These are phyloP conservation scores for Trypethelium eluteriae DNA, from an alignment of 495 filamentous ascomycete species.

Conservation along the genomic window DNA sequence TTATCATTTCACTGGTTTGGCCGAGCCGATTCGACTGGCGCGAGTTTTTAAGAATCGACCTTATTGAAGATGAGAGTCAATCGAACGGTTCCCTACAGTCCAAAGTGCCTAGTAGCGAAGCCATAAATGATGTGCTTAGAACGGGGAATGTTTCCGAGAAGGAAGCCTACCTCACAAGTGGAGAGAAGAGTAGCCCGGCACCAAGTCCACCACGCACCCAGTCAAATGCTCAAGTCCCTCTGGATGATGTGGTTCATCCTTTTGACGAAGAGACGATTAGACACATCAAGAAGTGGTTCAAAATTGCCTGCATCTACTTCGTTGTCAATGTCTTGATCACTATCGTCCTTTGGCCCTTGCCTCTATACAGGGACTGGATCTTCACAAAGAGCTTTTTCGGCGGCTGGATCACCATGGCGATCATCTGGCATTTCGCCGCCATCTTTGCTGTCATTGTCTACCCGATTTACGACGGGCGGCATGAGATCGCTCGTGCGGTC, in stretches of 20 bases:
- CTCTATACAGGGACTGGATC: constrained; percentile 41
- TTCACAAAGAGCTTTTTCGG: constrained; percentile 43
- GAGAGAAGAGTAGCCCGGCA: not conserved
- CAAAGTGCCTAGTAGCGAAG: constrained; percentile 7
- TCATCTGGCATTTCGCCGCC: constrained; percentile 43
- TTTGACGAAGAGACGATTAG: constrained; percentile 33
- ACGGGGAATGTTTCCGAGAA: constrained; percentile 8
- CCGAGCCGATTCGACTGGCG: constrained; percentile 27
- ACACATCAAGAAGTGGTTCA: constrained; percentile 35
- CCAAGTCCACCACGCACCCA: constrained; percentile 10
- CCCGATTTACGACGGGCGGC: constrained; percentile 39
- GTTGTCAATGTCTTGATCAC: constrained; percentile 38
- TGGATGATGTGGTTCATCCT: constrained; percentile 28
- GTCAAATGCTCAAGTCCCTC: not conserved
- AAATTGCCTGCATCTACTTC: constrained; percentile 34
- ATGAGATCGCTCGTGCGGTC: constrained; percentile 13
- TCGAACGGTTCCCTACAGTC: constrained; percentile 10
- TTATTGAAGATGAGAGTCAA: constrained; percentile 11
- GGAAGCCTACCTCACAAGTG: constrained; percentile 6
- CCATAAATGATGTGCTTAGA: not conserved
- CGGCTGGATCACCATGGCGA: constrained; percentile 41
- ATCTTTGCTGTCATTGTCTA: constrained; percentile 41
- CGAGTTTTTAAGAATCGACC: constrained; percentile 23
- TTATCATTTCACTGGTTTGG: constrained; percentile 23
- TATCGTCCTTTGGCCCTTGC: constrained; percentile 40